Conservation (phyloP, 441 rosid genomes). For the Flueggea neowawraea region DNA sequence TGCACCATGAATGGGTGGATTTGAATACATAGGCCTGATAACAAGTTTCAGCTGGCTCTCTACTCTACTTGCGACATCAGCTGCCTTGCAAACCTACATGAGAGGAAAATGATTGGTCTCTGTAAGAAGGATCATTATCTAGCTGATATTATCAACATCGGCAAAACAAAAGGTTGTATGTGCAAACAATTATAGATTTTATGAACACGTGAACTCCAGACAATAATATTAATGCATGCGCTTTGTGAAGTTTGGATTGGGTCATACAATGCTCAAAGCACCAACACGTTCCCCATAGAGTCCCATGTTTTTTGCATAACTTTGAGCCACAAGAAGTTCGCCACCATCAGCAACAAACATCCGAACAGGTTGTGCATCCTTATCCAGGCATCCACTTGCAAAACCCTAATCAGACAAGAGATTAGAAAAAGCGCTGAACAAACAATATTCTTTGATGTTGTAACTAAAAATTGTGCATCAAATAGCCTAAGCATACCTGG, state of each 20-base stretch:
- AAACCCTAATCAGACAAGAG: slow-evolving; percentile 49
- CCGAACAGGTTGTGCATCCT: slow-evolving; percentile 85
- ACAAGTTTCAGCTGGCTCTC: slow-evolving; percentile 93
- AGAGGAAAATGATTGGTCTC: not conserved
- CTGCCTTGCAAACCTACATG: slow-evolving; percentile 74
- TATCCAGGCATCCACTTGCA: slow-evolving; percentile 86
- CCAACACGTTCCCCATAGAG: slow-evolving; percentile 97
- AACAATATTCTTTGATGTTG: not conserved
- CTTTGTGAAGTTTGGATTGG: not conserved
- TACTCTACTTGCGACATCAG: slow-evolving; percentile 78
- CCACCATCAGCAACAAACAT: slow-evolving; percentile 96
- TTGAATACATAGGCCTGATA: slow-evolving; percentile 94
- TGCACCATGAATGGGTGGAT: slow-evolving; percentile 95
- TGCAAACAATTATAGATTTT: no score
- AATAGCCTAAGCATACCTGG: slow-evolving; percentile 56
- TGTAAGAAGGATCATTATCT: not conserved
- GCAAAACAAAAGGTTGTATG: no score
- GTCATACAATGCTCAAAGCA: slow-evolving; percentile 89
- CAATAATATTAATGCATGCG: not conserved
- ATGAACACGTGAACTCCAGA: no score
- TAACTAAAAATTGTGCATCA: not conserved
- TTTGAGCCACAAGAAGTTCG: slow-evolving; percentile 84
- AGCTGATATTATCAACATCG: no score
- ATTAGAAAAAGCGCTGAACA: not conserved
- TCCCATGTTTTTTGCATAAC: slow-evolving; percentile 98